Evolutionary conservation across 768 basidiomycete genomes (phyloP).

Genomic region (Chalciporus piperatus): DNA sequence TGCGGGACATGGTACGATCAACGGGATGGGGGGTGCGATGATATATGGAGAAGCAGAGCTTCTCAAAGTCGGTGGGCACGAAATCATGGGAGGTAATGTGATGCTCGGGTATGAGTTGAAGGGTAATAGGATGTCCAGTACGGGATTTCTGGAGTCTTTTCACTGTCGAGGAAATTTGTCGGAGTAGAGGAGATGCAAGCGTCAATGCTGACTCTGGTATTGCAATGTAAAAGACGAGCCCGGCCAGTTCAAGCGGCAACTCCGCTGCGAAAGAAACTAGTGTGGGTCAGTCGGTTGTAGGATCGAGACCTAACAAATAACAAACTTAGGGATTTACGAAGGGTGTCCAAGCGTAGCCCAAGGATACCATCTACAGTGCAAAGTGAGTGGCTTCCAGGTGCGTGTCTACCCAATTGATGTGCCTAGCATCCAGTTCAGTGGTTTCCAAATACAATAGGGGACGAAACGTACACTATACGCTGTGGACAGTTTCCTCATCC

Average conservation of each 20-base stretch:
- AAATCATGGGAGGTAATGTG: conserved; percentile 40
- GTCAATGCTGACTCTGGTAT: conserved; percentile 60
- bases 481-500: conserved; percentile 53
- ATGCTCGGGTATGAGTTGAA: conserved; percentile 74
- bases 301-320: background rate
- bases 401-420: conserved; percentile 58
- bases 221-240: conserved; percentile 67
- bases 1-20: conserved; percentile 58
- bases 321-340: conserved; percentile 66
- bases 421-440: conserved; percentile 39
- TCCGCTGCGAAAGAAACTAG: conserved; percentile 50
- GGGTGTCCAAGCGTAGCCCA: conserved; percentile 62
- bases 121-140: conserved; percentile 49
- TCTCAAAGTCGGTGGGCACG: conserved; percentile 34
- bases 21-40: conserved; percentile 63
- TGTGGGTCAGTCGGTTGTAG: conserved; percentile 1
- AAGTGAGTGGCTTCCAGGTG: conserved; percentile 45
- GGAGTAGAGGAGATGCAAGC: conserved; percentile 62
- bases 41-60: conserved; percentile 65
- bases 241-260: conserved; percentile 37
- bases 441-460: background rate
- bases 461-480: conserved; percentile 55
- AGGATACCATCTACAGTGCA: conserved; percentile 57
- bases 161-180: conserved; percentile 63
- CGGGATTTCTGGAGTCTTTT: conserved; percentile 53